Evolutionary conservation across 2,329 filamentous ascomycete genomes (phyloP), one percentile per base, ranked within the genome.

Genomic region (Tolypocladium album): DNA sequence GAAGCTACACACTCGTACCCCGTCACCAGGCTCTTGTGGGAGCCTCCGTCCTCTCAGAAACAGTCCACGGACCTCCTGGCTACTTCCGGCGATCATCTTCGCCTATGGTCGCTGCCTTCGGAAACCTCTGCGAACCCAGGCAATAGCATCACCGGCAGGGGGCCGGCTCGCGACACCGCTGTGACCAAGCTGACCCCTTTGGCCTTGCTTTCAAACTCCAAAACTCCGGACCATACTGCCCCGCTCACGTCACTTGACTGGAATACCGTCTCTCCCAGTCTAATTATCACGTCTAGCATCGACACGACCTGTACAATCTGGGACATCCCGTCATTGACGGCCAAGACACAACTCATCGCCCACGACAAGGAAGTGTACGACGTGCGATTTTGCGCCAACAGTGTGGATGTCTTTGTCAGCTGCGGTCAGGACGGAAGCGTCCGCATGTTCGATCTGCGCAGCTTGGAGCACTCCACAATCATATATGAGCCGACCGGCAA

Each of bases 291-390:
- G 1, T 97, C 92, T 4, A 97, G 92, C 72, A 99, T 99, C 69
- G 94, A 99, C 71, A 99, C 94, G 1, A 99, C 94, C 7, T 99
- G 94, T 76, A 99, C 94, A 5, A 99, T 99, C 65, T 99, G 94
- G 94, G 94, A 99, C 72, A 99, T 99, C 60, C 94, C 94, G 4
- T 97, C 94, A 1, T 80, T 99, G 63, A 99, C 94, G 0, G 94
- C 94, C 58, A 99, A 99, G 77, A 99, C 94, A 2, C 94, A 99
- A 73, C 80, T 99, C 55, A 99, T 99, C 74, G 94, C 94, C 24
- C 94, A 99, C 73, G 94, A 99, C 76, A 97, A 97, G 75, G 94
- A 99, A 75, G 94, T 99, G 7, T 99, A 96, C 69, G 94, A 99
- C 72, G 94, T 99, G 56, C 87, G 94, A 24, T 99, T 99, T 76